Evolutionary conservation across 176 grass and related monocot genomes (phyloP).

Genomic region (Chloris gayana): DNA sequence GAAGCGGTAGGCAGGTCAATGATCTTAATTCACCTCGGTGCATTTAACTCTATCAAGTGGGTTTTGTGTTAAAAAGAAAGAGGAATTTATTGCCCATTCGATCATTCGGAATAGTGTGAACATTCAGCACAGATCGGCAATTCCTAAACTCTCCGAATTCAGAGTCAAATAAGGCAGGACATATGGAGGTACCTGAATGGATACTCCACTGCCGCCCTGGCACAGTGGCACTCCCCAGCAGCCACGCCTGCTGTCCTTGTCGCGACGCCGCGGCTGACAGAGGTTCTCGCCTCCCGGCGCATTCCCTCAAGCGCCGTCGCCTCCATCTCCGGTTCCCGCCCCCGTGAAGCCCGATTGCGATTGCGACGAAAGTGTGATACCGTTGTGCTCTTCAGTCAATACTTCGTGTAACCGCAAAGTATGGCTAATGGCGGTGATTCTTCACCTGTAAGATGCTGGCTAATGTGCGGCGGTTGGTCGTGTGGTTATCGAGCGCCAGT

Average conservation of each 20-base stretch:
- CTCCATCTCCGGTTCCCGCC: not conserved
- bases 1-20: not conserved
- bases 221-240: not conserved
- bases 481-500: not conserved
- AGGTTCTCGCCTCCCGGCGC: not conserved
- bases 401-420: not conserved
- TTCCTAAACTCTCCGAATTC: not conserved
- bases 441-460: not conserved
- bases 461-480: not conserved
- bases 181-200: conserved; percentile 19
- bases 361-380: not conserved
- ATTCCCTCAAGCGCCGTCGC: not conserved
- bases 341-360: not conserved
- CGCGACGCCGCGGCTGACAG: not conserved
- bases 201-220: not conserved
- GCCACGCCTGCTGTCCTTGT: not conserved
- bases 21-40: not conserved
- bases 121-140: not conserved
- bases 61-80: not conserved
- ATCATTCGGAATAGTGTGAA: not conserved
- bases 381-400: not conserved
- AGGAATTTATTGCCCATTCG: not conserved
- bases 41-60: not conserved
- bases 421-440: not conserved
- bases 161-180: not conserved